These are phyloP conservation scores for Nicotiana attenuata DNA, from an alignment of 257 asterid species.

Conservation along the genomic window DNA sequence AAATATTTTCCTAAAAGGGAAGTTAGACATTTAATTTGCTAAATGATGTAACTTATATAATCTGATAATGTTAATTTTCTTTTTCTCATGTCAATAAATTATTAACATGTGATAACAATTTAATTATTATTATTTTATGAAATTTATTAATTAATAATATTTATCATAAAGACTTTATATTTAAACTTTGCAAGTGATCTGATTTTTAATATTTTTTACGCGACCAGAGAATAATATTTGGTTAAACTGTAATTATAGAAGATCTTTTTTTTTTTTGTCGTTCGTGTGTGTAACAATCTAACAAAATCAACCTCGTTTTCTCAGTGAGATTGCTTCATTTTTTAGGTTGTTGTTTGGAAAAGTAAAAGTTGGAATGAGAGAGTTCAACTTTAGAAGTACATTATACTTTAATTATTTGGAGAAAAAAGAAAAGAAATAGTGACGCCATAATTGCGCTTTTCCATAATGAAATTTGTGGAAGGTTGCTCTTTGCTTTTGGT, in stretches of 20 bases:
- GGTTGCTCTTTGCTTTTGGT: not conserved
- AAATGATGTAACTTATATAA: too few relatives aligned
- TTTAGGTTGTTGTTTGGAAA: not conserved
- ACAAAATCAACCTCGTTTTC: not conserved
- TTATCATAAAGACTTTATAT: too few relatives aligned
- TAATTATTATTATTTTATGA: too few relatives aligned
- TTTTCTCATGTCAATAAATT: too few relatives aligned
- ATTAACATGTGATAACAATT: too few relatives aligned
- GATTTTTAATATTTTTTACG: too few relatives aligned
- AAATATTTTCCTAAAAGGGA: too few relatives aligned
- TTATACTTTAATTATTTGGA: not conserved
- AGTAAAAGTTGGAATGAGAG: not conserved
- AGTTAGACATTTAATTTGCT: too few relatives aligned
- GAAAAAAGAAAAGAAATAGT: not conserved
- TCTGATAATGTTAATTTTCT: too few relatives aligned
- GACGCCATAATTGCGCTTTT: not conserved
- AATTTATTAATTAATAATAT: too few relatives aligned
- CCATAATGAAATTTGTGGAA: not conserved
- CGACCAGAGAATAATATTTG: not conserved
- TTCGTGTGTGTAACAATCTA: not conserved
- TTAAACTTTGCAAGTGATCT: too few relatives aligned
- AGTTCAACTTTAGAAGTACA: not conserved
- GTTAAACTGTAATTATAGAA: not conserved
- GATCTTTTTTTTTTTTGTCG: too few relatives aligned
- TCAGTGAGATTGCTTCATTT: not conserved